A percentile compares a stretch with the other conserved stretches of the same genome.
Conservation (phyloP, 441 rosid species). For the Pelargonium citronellum region DNA sequence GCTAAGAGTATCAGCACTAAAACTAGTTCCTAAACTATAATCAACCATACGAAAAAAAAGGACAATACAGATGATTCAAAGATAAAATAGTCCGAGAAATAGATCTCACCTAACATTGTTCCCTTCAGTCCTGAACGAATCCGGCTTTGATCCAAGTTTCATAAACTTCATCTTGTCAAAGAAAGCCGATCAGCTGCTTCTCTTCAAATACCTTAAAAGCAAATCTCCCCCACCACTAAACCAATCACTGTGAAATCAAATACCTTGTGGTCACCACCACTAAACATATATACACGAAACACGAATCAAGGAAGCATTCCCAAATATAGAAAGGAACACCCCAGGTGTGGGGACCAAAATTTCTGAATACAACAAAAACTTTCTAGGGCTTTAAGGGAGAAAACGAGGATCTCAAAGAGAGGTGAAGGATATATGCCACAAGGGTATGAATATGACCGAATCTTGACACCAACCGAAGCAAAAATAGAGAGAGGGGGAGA, state of each 20-base stretch:
- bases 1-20: background rate
- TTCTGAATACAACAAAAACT: constrained; percentile 33
- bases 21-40: background rate
- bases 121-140: constrained; percentile 54
- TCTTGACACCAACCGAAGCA: constrained; percentile 59
- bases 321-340: constrained; percentile 36
- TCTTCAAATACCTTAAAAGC: constrained; percentile 18
- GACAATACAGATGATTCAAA: background rate
- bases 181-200: constrained; percentile 21
- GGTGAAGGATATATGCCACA: constrained; percentile 29
- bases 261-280: constrained; percentile 23
- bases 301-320: constrained; percentile 28
- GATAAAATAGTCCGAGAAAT: constrained; percentile 8
- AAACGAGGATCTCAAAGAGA: constrained; percentile 32
- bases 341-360: constrained; percentile 57
- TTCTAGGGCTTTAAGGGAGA: constrained; percentile 41
- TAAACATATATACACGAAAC: constrained; percentile 32
- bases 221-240: constrained; percentile 23
- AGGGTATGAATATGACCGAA: constrained; percentile 36
- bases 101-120: constrained; percentile 54
- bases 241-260: constrained; percentile 24
- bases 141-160: constrained; percentile 89
- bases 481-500: constrained; percentile 25
- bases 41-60: background rate
- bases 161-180: constrained; percentile 74